Evolutionary conservation across 306 rosid genomes (phyloP).

Genomic region (Myrica gale): DNA sequence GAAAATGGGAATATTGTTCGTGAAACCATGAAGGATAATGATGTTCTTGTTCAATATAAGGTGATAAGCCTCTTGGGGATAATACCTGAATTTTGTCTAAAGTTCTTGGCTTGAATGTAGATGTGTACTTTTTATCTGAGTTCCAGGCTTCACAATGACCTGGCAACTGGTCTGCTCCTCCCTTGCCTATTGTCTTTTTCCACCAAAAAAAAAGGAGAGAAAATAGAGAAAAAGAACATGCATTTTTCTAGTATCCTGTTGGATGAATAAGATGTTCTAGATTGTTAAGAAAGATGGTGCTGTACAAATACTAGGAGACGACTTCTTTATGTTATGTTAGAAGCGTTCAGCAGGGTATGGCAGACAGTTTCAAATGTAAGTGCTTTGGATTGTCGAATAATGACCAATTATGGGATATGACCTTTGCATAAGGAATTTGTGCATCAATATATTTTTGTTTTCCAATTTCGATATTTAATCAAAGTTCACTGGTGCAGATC

Average conservation of each 20-base stretch:
- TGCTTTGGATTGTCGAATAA: neutral
- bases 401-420: neutral
- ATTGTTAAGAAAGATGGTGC: neutral
- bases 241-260: neutral
- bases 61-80: conserved; percentile 35
- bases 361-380: neutral
- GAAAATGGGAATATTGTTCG: conserved; percentile 98
- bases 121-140: neutral
- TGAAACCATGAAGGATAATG: conserved; percentile 98
- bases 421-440: neutral
- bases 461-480: neutral
- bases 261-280: conserved; percentile 4
- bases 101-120: neutral
- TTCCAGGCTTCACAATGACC: neutral
- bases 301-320: neutral
- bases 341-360: neutral
- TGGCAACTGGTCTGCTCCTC: neutral
- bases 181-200: neutral
- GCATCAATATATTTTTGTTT: neutral
- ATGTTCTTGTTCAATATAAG: conserved; percentile 98
- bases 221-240: neutral
- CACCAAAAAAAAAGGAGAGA: neutral
- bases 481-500: conserved; percentile 57
- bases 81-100: neutral
- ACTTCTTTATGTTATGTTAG: neutral